Evolutionary conservation across 1,284 basidiomycete genomes (phyloP).

Genomic region (Puccinia novopanici): DNA sequence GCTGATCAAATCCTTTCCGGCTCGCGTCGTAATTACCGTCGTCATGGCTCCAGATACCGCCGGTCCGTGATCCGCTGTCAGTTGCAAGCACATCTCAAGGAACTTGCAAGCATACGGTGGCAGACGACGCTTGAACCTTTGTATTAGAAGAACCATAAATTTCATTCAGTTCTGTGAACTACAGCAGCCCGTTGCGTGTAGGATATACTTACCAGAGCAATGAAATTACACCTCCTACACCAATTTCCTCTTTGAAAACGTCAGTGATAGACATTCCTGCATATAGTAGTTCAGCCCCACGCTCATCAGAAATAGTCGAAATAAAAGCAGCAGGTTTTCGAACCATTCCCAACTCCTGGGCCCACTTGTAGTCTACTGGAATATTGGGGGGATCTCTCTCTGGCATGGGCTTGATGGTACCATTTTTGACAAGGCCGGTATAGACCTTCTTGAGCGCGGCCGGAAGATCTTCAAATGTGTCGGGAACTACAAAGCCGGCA

Average conservation of each 20-base stretch:
- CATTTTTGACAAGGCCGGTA: no score
- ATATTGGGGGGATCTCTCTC: no score
- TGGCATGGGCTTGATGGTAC: no score
- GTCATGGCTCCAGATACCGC: conserved; percentile 94
- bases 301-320: conserved; percentile 98
- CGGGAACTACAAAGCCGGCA: conserved; percentile 93
- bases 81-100: conserved; percentile 99
- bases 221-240: conserved; percentile 93
- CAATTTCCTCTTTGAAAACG: conserved; percentile 96
- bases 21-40: conserved; percentile 97
- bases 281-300: conserved; percentile 96
- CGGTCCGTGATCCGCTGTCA: conserved; percentile 98
- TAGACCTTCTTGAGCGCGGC: conserved; percentile 75
- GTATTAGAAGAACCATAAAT: background rate
- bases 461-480: conserved; percentile 96
- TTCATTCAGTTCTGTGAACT: background rate
- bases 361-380: conserved; percentile 99
- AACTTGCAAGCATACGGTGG: conserved; percentile 87
- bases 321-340: conserved; percentile 99
- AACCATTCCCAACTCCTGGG: conserved; percentile 91
- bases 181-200: conserved; percentile 57
- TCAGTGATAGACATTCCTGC: conserved; percentile 99
- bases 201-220: conserved; percentile 98
- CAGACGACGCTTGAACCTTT: conserved; percentile 60
- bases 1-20: conserved; percentile 97